Percentiles rank a stretch among this genome's conserved stretches.
Evolutionary conservation across 225 moss, liverwort and hornwort species (phyloP).

Genomic region (Lunularia cruciata): DNA sequence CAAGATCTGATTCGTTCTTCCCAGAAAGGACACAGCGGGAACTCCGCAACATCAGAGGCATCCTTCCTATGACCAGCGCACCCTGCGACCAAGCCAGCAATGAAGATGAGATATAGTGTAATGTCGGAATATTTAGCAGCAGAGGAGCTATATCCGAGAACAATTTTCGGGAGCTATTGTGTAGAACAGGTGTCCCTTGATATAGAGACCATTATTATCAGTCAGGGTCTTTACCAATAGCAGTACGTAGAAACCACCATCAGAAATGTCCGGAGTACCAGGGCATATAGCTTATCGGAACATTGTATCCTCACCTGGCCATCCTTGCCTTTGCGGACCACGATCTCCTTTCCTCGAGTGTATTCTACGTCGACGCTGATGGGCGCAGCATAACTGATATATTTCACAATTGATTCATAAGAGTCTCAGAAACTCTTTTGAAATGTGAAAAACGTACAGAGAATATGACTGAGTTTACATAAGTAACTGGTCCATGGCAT

Average conservation of each 20-base stretch:
- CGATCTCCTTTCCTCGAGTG: slow-evolving; percentile 95
- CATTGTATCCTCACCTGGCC: slow-evolving; percentile 55
- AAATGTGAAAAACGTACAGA: no score
- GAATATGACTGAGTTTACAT: no score
- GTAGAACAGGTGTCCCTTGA: no score
- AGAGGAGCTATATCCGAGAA: no score
- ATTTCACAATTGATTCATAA: no score
- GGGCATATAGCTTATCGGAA: neutral
- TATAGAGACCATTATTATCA: no score
- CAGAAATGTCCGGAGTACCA: neutral
- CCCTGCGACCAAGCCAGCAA: slow-evolving; percentile 53
- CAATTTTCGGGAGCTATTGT: no score
- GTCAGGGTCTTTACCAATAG: no score
- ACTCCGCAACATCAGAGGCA: slow-evolving; percentile 98
- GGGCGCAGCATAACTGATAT: slow-evolving; percentile 95
- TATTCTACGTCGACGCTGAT: slow-evolving; percentile 99
- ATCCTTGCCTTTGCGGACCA: slow-evolving; percentile 92
- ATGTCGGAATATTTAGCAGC: no score
- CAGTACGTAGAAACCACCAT: neutral
- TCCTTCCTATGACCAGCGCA: slow-evolving; percentile 83
- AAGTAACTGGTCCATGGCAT: no score
- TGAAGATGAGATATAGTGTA: neutral
- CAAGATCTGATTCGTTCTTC: slow-evolving; percentile 91
- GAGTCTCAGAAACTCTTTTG: no score
- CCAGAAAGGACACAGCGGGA: slow-evolving; percentile 92